A percentile compares a stretch with the other conserved stretches of the same genome.
Conservation (phyloP, 2,329 filamentous ascomycete genomes). For the Penicillium nordicum region DNA sequence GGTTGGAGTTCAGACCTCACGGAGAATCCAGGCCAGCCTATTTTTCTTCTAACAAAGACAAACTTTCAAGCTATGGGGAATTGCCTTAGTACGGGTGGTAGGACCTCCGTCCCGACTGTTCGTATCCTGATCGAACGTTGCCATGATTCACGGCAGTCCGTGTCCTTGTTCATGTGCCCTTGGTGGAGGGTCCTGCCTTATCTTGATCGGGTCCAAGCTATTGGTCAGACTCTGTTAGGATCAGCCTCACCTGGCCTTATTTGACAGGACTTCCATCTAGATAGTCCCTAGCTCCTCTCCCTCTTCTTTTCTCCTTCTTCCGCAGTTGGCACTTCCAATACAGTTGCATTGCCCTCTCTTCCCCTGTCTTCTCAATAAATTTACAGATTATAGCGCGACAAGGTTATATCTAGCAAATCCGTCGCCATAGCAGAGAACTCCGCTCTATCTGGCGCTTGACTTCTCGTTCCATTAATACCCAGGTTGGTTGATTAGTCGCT, state of each 20-base stretch:
- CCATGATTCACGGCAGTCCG: conserved; percentile 59
- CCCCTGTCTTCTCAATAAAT: too few relatives aligned
- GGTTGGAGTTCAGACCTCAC: too few relatives aligned
- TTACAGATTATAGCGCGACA: neutral
- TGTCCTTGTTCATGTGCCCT: conserved; percentile 62
- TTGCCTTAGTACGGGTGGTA: conserved; percentile 59
- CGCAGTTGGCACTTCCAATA: too few relatives aligned
- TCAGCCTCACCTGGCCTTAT: too few relatives aligned
- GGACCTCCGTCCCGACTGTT: conserved; percentile 56
- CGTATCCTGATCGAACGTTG: conserved; percentile 55
- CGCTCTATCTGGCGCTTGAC: conserved; percentile 36
- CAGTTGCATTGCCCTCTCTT: too few relatives aligned
- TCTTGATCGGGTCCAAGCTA: neutral
- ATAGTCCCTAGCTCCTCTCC: too few relatives aligned
- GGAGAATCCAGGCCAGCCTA: neutral
- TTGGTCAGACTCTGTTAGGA: neutral
- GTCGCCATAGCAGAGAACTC: neutral
- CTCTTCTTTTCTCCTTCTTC: too few relatives aligned
- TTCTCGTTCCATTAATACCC: conserved; percentile 53
- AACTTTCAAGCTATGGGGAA: conserved; percentile 46
- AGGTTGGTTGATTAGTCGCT: conserved; percentile 54
- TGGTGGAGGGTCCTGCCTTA: neutral
- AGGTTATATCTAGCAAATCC: neutral
- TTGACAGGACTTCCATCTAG: too few relatives aligned
- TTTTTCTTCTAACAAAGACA: neutral